phyloP scores from a whole-genome alignment of 2,329 filamentous ascomycete species.

The Graphiopsis chlorocephala region DNA sequence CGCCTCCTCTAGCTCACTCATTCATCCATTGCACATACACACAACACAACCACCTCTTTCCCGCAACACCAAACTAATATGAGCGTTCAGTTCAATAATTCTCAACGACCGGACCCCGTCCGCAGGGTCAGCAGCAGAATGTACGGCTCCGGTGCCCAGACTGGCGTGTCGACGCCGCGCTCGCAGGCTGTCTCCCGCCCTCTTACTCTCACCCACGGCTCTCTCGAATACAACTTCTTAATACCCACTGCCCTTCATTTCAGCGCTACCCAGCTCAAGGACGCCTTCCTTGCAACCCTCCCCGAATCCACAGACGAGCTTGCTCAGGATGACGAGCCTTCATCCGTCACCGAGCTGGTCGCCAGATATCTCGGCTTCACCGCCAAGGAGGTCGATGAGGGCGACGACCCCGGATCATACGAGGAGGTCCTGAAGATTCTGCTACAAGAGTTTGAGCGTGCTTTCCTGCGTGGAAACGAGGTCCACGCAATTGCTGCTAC shows the following conservation, averaged over 20 bases:
- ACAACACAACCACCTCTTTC: neutral
- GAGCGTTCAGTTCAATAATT: conserved; percentile 17
- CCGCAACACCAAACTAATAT: conserved; percentile 12
- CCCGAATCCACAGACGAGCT: conserved; percentile 94
- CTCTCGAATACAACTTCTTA: conserved; percentile 92
- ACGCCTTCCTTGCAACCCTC: conserved; percentile 79
- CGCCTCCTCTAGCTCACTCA: neutral
- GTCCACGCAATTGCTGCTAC: conserved; percentile 84
- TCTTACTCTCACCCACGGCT: conserved; percentile 85
- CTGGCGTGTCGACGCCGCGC: conserved; percentile 93
- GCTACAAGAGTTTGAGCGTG: conserved; percentile 93
- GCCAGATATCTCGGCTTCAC: conserved; percentile 91
- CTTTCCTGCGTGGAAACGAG: conserved; percentile 91
- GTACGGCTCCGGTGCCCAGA: conserved; percentile 85
- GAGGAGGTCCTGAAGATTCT: conserved; percentile 89
- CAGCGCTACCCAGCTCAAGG: conserved; percentile 90
- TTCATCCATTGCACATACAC: neutral
- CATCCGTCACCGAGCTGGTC: conserved; percentile 86
- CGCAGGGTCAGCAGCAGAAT: conserved; percentile 52
- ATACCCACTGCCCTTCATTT: conserved; percentile 95
- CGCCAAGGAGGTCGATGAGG: conserved; percentile 83
- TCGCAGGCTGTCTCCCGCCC: conserved; percentile 90
- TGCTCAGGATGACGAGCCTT: conserved; percentile 98
- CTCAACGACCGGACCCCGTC: conserved; percentile 15
- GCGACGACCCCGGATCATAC: conserved; percentile 88